Base-by-base conservation (phyloP, 331 rosid species). In the Malus hybrid region DNA sequence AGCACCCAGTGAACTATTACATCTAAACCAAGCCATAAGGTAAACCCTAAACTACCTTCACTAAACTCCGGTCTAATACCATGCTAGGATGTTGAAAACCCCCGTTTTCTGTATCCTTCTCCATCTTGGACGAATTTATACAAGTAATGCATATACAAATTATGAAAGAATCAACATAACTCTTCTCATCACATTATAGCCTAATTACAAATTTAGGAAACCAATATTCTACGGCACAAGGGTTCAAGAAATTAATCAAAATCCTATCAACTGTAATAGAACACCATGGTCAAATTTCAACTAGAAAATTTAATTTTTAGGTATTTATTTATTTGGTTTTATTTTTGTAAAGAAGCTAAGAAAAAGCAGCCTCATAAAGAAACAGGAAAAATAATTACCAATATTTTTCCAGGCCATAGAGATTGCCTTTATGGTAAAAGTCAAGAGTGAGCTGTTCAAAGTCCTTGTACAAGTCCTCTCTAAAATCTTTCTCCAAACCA, bases 401-500 rank as follows among this genome's bases (percentile, higher is more conserved):
- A 80, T 94, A 94, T 84, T 94, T 94, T 83, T 94, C 99, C 27
- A 94, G 90, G 85, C 97, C 99, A 71, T 94, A 92, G 50, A 94
- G 92, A 83, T 87, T 90, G 81, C 96, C 99, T 68, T 85, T 88
- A 34, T 80, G 91, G 82, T 88, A 92, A 82, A 84, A 94, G 70
- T 94, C 96, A 67, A 91, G 88, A 22, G 97, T 86, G 59, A 91
- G 87, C 85, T 87, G 90, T 75, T 94, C 99, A 74, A 94, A 94
- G 86, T 94, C 99, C 78, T 73, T 80, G 73, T 94, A 94, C 48
- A 94, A 81, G 76, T 88, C 95, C 70, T 91, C 95, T 63, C 84
- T 86, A 50, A 90, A 91, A 71, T 91, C 99, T 83, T 91, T 94
- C 92, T 94, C 99, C 91, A 94, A 86, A 80, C 99, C 99, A 85